These are phyloP conservation scores for Trichoderma harzianum DNA, from an alignment of 2,329 filamentous ascomycete genomes.

Conservation along the genomic window DNA sequence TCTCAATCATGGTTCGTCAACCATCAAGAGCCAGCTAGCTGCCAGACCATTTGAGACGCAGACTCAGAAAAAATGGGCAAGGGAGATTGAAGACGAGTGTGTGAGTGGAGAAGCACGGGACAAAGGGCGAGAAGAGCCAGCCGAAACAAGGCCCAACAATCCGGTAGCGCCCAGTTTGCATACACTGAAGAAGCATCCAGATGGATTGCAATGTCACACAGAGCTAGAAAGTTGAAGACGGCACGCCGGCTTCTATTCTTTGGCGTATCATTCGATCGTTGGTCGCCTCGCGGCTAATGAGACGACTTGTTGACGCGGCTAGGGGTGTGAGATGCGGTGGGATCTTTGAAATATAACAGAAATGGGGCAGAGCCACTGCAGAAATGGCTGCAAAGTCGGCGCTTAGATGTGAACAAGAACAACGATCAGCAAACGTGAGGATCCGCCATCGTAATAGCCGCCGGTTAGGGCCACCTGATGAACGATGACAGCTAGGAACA, in stretches of 20 bases:
- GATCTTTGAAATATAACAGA: conserved; percentile 15
- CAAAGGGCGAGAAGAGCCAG: neutral
- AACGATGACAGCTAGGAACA: neutral
- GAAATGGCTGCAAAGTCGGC: conserved; percentile 20
- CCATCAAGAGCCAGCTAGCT: neutral
- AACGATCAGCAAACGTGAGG: neutral
- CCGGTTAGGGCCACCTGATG: neutral
- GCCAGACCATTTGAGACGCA: neutral
- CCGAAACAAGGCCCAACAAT: conserved; percentile 26
- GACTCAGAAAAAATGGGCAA: neutral
- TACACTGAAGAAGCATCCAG: conserved; percentile 12
- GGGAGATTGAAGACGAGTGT: neutral
- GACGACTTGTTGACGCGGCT: conserved; percentile 23
- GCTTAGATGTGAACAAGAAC: conserved; percentile 27
- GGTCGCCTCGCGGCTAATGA: conserved; percentile 15
- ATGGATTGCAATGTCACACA: neutral
- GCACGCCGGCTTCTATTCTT: neutral
- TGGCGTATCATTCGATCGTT: neutral
- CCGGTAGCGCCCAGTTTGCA: conserved; percentile 32
- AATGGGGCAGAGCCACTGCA: neutral
- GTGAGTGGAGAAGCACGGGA: neutral
- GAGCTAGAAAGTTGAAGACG: neutral
- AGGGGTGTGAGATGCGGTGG: neutral
- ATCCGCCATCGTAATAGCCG: neutral
- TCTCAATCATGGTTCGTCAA: neutral